These are phyloP conservation scores for Phoma sp. DNA, from an alignment of 2,329 filamentous ascomycete species.

Conservation along the genomic window DNA sequence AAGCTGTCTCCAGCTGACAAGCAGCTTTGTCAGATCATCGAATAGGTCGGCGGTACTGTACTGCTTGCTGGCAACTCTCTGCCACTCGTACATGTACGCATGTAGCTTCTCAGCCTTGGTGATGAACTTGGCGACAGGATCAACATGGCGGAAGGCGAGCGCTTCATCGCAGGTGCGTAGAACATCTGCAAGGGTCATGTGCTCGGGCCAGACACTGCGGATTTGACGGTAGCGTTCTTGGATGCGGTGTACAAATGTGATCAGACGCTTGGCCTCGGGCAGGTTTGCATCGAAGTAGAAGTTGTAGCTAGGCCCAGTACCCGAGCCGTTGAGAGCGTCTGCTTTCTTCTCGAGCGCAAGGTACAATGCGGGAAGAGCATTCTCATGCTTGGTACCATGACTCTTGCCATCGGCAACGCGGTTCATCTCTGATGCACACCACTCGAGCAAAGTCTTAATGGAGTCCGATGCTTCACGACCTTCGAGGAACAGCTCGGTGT, in stretches of 20 bases:
- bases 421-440: conserved; percentile 40
- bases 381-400: conserved; percentile 45
- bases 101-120: conserved; percentile 89
- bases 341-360: conserved; percentile 70
- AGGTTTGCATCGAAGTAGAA: conserved; percentile 89
- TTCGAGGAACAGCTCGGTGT: conserved; percentile 42
- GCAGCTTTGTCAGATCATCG: conserved; percentile 77
- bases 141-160: conserved; percentile 76
- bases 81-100: conserved; percentile 88
- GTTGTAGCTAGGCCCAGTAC: conserved; percentile 66
- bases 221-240: conserved; percentile 77
- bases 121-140: conserved; percentile 86
- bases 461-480: conserved; percentile 28
- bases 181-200: conserved; percentile 84
- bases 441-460: conserved; percentile 39
- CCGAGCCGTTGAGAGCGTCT: conserved; percentile 45
- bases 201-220: conserved; percentile 68
- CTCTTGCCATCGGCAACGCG: conserved; percentile 35
- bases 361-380: conserved; percentile 71
- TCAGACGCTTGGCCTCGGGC: conserved; percentile 75
- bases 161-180: conserved; percentile 76
- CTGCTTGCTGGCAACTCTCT: conserved; percentile 84
- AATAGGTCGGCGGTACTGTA: conserved; percentile 75
- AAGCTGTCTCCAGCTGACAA: conserved; percentile 88
- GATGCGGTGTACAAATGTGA: conserved; percentile 72